Conservation (phyloP, 169 alveolate species). For the Plasmodium inui region DNA sequence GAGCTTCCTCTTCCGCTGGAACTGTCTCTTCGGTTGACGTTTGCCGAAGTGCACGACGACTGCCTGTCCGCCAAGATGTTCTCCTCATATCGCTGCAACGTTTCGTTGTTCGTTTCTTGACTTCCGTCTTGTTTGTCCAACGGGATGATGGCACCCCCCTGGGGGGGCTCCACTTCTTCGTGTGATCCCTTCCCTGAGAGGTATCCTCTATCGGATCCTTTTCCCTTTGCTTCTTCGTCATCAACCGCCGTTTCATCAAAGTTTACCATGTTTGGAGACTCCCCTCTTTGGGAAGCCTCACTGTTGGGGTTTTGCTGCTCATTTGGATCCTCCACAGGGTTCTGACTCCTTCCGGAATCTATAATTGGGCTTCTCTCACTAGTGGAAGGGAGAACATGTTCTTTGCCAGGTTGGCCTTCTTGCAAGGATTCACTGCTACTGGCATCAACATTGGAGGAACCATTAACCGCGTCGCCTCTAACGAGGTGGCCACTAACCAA, state of each 20-base stretch:
- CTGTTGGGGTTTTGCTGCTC: neutral
- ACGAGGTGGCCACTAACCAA: too few species aligned
- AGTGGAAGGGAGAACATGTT: neutral
- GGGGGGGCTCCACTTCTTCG: neutral
- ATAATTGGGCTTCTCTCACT: neutral
- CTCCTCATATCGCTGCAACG: constrained; percentile 43
- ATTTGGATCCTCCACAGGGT: neutral
- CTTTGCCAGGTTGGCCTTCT: neutral
- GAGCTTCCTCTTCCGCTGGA: neutral
- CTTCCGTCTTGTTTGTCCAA: neutral
- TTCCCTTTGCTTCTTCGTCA: neutral
- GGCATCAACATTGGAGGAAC: neutral
- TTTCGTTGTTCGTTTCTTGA: neutral
- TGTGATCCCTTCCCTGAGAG: neutral
- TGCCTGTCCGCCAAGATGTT: neutral
- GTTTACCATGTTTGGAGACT: neutral
- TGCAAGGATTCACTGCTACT: neutral
- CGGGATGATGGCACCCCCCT: neutral
- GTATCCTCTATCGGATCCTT: neutral
- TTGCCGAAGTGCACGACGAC: neutral
- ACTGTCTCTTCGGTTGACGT: too few species aligned
- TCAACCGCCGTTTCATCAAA: neutral
- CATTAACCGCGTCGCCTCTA: too few species aligned
- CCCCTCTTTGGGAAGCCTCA: neutral
- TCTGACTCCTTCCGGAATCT: neutral